Conservation (phyloP, 805 yeast genomes). For the Lipomyces lipofer region DNA sequence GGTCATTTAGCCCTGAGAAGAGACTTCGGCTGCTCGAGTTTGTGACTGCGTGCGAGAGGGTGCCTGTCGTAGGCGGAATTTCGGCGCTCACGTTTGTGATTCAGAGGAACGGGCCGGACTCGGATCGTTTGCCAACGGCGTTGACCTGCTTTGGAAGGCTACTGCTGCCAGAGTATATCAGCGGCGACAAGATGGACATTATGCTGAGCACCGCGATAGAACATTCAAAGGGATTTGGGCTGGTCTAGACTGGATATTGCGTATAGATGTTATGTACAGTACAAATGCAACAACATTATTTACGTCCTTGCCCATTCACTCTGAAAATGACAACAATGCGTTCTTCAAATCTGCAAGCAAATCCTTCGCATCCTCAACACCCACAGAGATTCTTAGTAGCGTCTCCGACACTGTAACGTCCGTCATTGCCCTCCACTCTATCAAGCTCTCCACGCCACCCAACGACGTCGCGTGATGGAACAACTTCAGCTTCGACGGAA, state of each 20-base stretch:
- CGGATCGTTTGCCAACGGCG: conserved; percentile 50
- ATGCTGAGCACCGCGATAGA: conserved; percentile 34
- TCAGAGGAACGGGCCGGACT: conserved; percentile 44
- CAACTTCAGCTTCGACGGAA: conserved; percentile 65
- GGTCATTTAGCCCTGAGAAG: conserved; percentile 44
- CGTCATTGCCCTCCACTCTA: conserved; percentile 86
- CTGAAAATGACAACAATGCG: conserved; percentile 9
- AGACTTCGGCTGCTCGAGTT: conserved; percentile 47
- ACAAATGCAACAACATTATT: neutral
- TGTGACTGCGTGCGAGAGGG: conserved; percentile 52
- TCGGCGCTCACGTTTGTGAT: conserved; percentile 48
- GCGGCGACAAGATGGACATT: conserved; percentile 35
- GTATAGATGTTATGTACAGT: neutral
- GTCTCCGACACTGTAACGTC: conserved; percentile 58
- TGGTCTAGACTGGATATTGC: conserved; percentile 24
- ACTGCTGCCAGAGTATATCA: conserved; percentile 50
- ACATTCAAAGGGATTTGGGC: conserved; percentile 39
- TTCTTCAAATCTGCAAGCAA: conserved; percentile 63
- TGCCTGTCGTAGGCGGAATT: conserved; percentile 50
- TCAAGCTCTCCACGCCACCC: conserved; percentile 87
- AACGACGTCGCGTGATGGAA: conserved; percentile 91
- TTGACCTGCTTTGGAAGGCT: conserved; percentile 53
- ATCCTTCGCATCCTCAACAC: conserved; percentile 76
- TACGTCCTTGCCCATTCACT: neutral
- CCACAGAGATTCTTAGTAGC: conserved; percentile 73